Base-by-base conservation (phyloP, 2,329 filamentous ascomycete genomes). In the Sporothrix brunneoviolacea region DNA sequence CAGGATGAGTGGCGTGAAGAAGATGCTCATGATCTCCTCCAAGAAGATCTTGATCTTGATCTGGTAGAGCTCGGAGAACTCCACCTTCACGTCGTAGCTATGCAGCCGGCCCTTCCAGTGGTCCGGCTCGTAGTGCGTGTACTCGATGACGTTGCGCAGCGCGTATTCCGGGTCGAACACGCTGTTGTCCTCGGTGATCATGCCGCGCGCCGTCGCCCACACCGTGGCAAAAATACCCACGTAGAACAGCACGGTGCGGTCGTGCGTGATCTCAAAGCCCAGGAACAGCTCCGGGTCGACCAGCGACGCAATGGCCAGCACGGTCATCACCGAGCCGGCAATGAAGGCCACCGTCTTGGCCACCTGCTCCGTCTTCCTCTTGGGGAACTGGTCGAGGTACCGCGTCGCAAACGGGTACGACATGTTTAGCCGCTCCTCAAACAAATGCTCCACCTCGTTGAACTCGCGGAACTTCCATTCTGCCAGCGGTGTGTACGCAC, bases 391-490 rank as follows among this genome's bases (percentile, higher is more conserved):
- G 57, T 95, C 89, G 22, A 98, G 78, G 61, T 98, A 98, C 42
- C 89, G 82, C 30, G 86, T 89, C 2, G 93, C 91, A 64, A 89
- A 96, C 0, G 91, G 91, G 62, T 93, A 90, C 0, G 93, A 95
- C 86, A 97, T 94, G 57, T 95, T 91, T 37, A 91, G 74, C 18
- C 93, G 83, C 57, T 91, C 87, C 54, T 90, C 80, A 61, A 97
- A 98, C 2, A 97, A 76, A 66, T 98, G 93, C 51, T 86, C 85
- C 1, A 98, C 76, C 66, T 98, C 93, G 61, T 98, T 98, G 75
- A 97, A 98, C 65, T 97, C 91, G 42, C 93, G 84, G 56, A 98
- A 96, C 61, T 96, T 97, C 93, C 93, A 98, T 64, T 95, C 87
- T 0, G 93, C 93, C 45, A 95, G 79, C 1, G 90, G 88, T 0